Evolutionary conservation across 139 green algal genomes (phyloP).

Genomic region (Tetratostichococcus sp.): DNA sequence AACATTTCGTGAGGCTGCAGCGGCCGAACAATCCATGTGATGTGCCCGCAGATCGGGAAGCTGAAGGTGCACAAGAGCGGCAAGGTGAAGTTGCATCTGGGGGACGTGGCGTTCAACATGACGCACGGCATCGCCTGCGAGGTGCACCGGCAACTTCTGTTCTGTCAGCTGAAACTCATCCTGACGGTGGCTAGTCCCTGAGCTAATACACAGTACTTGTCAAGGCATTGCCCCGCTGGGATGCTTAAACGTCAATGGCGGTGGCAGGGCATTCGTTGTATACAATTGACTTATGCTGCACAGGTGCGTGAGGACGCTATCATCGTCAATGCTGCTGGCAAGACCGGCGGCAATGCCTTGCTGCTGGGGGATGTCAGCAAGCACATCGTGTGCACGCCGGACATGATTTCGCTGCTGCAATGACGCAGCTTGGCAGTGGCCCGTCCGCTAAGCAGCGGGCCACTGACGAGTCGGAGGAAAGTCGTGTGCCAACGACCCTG

Average conservation of each 20-base stretch:
- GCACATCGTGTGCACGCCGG: not conserved
- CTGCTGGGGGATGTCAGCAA: not conserved
- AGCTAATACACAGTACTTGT: too few relatives aligned
- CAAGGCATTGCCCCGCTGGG: too few relatives aligned
- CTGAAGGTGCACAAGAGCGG: conserved; percentile 66
- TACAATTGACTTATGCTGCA: not conserved
- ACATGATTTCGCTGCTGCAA: not conserved
- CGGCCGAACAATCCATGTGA: too few relatives aligned
- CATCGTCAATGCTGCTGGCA: not conserved
- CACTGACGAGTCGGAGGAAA: too few relatives aligned
- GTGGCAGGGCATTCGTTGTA: too few relatives aligned
- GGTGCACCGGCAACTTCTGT: conserved; percentile 9
- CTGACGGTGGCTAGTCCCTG: too few relatives aligned
- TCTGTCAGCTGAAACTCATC: too few relatives aligned
- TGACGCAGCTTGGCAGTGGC: not conserved
- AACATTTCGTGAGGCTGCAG: too few relatives aligned
- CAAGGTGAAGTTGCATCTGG: conserved; percentile 66
- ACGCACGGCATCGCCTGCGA: conserved; percentile 33
- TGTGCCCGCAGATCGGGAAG: conserved; percentile 42
- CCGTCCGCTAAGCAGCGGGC: too few relatives aligned
- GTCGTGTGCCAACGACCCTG: too few relatives aligned
- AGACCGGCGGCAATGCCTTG: not conserved
- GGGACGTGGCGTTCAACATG: conserved; percentile 68
- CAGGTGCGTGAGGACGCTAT: not conserved
- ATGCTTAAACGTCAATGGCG: too few relatives aligned